Evolutionary conservation across 768 basidiomycete species (phyloP).

Genomic region (Hygrocybe coccinea): DNA sequence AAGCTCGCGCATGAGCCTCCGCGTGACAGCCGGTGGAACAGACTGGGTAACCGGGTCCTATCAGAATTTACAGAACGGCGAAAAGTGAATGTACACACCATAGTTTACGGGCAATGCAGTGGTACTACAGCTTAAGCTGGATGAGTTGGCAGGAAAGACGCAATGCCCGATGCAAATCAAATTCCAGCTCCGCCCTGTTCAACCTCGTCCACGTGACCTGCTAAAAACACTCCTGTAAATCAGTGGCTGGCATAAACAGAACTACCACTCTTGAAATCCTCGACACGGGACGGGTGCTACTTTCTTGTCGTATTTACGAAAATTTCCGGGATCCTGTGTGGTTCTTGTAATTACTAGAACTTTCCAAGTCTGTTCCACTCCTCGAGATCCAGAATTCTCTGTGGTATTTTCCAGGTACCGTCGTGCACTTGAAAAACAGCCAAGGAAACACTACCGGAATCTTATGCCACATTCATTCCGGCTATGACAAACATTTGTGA

Average conservation of each 20-base stretch:
- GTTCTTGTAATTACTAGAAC: slow-evolving; percentile 57
- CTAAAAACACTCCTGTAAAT: not conserved
- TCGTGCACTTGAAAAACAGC: slow-evolving; percentile 71
- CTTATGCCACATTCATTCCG: slow-evolving; percentile 57
- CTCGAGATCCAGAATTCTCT: slow-evolving; percentile 2
- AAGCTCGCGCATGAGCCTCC: slow-evolving; percentile 85
- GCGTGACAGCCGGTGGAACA: slow-evolving; percentile 57
- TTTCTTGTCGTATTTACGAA: slow-evolving; percentile 80
- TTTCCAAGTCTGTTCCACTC: not conserved
- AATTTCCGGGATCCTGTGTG: slow-evolving; percentile 81
- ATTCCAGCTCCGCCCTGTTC: not conserved
- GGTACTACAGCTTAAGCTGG: too few relatives aligned
- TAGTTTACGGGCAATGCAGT: too few relatives aligned
- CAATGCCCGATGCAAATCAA: not conserved
- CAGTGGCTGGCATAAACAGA: too few relatives aligned
- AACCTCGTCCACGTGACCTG: not conserved
- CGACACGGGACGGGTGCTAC: slow-evolving; percentile 79
- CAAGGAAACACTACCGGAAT: slow-evolving; percentile 65
- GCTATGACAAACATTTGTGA: slow-evolving; percentile 73
- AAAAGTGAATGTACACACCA: not conserved
- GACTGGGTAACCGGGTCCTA: slow-evolving; percentile 24
- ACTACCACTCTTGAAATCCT: slow-evolving; percentile 66
- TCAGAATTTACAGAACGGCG: not conserved
- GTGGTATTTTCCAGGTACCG: slow-evolving; percentile 57
- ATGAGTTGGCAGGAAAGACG: not conserved